A percentile compares a stretch with the other conserved stretches of the same genome.
phyloP scores from a whole-genome alignment of 1,284 basidiomycete genomes.

The Chalciporus sp. region DNA sequence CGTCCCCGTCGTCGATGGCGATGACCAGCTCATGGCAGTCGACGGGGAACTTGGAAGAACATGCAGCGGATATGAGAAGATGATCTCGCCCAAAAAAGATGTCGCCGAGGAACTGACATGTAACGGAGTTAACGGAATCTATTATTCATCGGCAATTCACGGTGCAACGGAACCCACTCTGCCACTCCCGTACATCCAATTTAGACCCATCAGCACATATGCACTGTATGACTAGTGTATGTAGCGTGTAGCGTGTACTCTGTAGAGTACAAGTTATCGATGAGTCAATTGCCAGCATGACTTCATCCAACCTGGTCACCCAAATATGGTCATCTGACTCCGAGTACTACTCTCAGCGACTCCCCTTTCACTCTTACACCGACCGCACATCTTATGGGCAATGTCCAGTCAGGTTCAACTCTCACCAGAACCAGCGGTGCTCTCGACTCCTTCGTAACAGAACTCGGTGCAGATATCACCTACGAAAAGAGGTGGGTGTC shows the following conservation, averaged over 20 bases:
- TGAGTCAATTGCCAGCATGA: too few relatives aligned
- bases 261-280: too few relatives aligned
- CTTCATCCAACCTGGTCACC: background rate
- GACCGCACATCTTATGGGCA: constrained; percentile 54
- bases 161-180: background rate
- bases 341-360: too few relatives aligned
- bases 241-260: background rate
- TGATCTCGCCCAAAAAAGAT: constrained; percentile 14
- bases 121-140: constrained; percentile 18
- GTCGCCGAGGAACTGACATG: constrained; percentile 19
- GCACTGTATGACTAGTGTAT: too few relatives aligned
- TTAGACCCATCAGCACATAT: background rate
- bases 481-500: constrained; percentile 84
- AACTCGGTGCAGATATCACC: constrained; percentile 82
- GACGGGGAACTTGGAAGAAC: constrained; percentile 16
- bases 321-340: background rate
- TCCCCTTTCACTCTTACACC: background rate
- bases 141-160: constrained; percentile 5
- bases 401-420: constrained; percentile 64
- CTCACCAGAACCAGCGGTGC: constrained; percentile 74
- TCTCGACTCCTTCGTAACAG: constrained; percentile 86
- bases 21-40: background rate
- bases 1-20: constrained; percentile 3
- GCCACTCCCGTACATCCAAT: background rate
- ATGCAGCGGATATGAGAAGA: constrained; percentile 9